phyloP scores from a whole-genome alignment of 257 asterid species.

The Capsicum pubescens region DNA sequence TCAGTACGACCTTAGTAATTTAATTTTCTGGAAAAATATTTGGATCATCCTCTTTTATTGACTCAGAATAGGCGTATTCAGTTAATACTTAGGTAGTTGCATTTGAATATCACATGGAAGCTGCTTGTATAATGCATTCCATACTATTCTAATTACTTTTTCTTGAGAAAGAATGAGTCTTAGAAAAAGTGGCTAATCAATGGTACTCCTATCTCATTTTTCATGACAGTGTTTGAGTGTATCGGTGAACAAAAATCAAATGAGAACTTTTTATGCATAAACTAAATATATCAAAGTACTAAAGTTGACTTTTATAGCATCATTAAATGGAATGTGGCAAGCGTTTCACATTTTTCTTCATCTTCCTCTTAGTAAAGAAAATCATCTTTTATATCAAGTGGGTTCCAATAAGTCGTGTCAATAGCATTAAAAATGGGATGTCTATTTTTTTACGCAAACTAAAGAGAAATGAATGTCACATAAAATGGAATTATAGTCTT shows the following conservation, averaged over 20 bases:
- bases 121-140: background rate
- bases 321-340: background rate
- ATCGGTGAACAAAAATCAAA: background rate
- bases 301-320: background rate
- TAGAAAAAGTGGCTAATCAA: constrained; percentile 1
- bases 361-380: background rate
- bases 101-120: background rate
- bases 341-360: background rate
- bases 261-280: background rate
- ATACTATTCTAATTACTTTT: background rate
- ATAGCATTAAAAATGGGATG: background rate
- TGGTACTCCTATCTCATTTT: background rate
- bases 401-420: background rate
- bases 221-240: background rate
- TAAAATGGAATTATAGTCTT: background rate
- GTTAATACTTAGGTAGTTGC: background rate
- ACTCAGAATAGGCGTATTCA: background rate
- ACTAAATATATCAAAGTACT: background rate
- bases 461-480: background rate
- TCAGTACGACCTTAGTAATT: background rate
- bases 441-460: background rate
- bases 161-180: background rate
- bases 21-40: background rate
- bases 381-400: background rate
- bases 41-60: background rate